Percentiles rank a stretch among this genome's conserved stretches.
Evolutionary conservation across 2,329 filamentous ascomycete genomes (phyloP).

Genomic region (Aspergillus calidoustus): DNA sequence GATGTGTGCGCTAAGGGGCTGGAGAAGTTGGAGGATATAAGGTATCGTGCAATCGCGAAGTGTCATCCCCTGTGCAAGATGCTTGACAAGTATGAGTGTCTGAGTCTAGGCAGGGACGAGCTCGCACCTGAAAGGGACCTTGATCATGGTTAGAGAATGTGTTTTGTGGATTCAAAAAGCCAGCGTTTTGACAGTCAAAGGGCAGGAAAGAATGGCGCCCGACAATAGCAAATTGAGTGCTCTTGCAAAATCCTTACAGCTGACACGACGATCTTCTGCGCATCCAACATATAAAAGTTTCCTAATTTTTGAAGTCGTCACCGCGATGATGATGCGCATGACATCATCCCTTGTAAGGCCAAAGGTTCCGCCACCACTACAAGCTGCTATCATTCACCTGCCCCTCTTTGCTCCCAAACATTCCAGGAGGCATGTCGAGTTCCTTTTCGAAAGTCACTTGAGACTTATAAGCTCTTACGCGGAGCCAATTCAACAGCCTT

Average conservation of each 20-base stretch:
- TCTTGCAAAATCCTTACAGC: too few relatives aligned
- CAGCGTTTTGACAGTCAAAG: background rate
- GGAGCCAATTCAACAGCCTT: background rate
- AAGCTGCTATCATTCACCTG: background rate
- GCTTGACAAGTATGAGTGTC: constrained; percentile 44
- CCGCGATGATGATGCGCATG: background rate
- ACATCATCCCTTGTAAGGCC: background rate
- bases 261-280: background rate
- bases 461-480: background rate
- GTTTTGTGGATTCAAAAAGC: background rate
- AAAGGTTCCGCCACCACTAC: background rate
- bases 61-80: constrained; percentile 38
- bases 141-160: constrained; percentile 2
- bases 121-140: constrained; percentile 26
- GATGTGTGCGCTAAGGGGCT: constrained; percentile 41
- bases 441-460: background rate
- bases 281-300: background rate
- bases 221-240: background rate
- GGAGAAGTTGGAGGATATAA: constrained; percentile 41
- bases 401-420: background rate
- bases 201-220: background rate
- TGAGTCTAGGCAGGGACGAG: constrained; percentile 43
- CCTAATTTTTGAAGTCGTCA: background rate
- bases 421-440: background rate
- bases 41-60: constrained; percentile 33